Base-by-base conservation (phyloP, 75 land plant genomes). In the Cunninghamia lanceolata region DNA sequence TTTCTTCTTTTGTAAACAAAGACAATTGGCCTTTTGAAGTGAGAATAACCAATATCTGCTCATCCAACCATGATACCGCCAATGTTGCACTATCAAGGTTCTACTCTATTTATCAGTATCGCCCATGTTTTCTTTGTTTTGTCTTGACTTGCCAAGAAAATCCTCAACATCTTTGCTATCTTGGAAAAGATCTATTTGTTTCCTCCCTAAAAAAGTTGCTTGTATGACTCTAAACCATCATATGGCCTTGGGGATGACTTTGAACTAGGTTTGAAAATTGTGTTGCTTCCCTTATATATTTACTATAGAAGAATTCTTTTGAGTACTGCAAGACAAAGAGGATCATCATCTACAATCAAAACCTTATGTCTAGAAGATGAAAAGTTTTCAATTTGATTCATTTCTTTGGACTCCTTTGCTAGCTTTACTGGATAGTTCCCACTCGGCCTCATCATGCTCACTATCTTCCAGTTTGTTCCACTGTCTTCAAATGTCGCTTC, bases 1-100 rank as follows among this genome's bases (percentile, higher is more conserved):
- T 85, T 63, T 99, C 99, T 86, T 98, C 99, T 77, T 86, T 93
- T 81, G 97, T 89, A 78, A 94, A 98, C 87, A 98, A 89, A 87
- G 83, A 94, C 36, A 97, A 88, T 80, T 98, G 93, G 52, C 92
- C 97, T 86, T 93, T 92, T 19, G 88, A 54, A 73, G 97, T 98
- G 76, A 94, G 93, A 86, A 97, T 88, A 85, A 95, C 94, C 87
- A 98, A 76, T 92, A 98, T 92, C 99, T 98, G 94, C 46, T 3
- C 46, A 45, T 45, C 46, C 6, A 45, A 6, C n/a, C n/a, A n/a
- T n/a, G n/a, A n/a, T n/a, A n/a, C n/a, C n/a, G n/a, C n/a, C n/a
- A n/a, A n/a, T n/a, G n/a, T n/a, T n/a, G n/a, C n/a, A n/a, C n/a
- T n/a, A n/a, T n/a, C n/a, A n/a, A n/a, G n/a, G n/a, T n/a, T 17